Evolutionary conservation across 1,139 yeast genomes (phyloP).

Genomic region (Suhomyces wounanorum): DNA sequence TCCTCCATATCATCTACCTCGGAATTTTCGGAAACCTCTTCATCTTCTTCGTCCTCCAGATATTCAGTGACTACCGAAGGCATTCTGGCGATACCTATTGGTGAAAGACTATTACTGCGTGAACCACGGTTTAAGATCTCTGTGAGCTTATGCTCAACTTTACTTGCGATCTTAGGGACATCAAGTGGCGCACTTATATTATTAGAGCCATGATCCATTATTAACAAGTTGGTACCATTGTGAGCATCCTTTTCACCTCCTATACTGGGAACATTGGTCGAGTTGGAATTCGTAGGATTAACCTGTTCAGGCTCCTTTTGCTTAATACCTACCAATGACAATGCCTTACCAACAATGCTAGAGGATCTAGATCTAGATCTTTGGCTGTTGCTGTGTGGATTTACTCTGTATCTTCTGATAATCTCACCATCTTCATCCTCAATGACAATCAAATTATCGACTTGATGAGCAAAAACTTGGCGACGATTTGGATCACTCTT

Average conservation of each 20-base stretch:
- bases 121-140: slow-evolving; percentile 20
- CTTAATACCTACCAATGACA: slow-evolving; percentile 54
- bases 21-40: slow-evolving; percentile 21
- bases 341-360: slow-evolving; percentile 45
- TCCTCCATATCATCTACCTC: slow-evolving; percentile 44
- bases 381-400: slow-evolving; percentile 42
- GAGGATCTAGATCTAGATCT: slow-evolving; percentile 30
- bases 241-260: neutral
- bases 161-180: slow-evolving; percentile 23
- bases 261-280: slow-evolving; percentile 3
- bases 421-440: slow-evolving; percentile 94
- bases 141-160: slow-evolving; percentile 31
- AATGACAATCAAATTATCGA: slow-evolving; percentile 72
- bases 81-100: slow-evolving; percentile 2
- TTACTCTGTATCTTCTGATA: slow-evolving; percentile 75
- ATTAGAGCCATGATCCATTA: slow-evolving; percentile 24
- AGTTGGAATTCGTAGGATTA: neutral
- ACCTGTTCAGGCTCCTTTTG: slow-evolving; percentile 11
- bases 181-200: slow-evolving; percentile 23
- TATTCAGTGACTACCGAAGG: slow-evolving; percentile 14
- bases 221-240: slow-evolving; percentile 11
- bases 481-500: slow-evolving; percentile 36
- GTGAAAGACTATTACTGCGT: slow-evolving; percentile 2
- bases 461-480: slow-evolving; percentile 48
- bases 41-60: slow-evolving; percentile 17